A percentile compares a stretch with the other conserved stretches of the same genome.
Evolutionary conservation across 2,329 filamentous ascomycete genomes (phyloP).

Genomic region (Magnaporthiopsis incrustans): DNA sequence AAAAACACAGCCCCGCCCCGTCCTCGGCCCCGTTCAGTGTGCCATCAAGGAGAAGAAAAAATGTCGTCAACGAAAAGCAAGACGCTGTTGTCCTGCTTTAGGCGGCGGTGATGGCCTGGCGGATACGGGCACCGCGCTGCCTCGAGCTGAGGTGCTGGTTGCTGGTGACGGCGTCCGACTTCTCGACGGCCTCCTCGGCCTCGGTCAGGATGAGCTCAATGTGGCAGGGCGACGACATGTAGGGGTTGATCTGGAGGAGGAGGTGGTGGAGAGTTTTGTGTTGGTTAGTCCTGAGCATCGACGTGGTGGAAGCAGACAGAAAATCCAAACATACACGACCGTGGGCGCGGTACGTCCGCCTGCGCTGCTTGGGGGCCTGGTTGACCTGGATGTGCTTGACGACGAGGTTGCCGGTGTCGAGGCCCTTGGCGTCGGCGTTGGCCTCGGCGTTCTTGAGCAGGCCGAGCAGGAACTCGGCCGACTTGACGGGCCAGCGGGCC

Average conservation of each 20-base stretch:
- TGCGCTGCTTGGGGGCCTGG: slow-evolving; percentile 98
- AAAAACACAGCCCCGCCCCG: slow-evolving; percentile 5
- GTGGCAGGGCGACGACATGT: slow-evolving; percentile 99
- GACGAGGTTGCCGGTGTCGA: slow-evolving; percentile 93
- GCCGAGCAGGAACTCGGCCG: slow-evolving; percentile 92
- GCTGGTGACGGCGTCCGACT: slow-evolving; percentile 64
- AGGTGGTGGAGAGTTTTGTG: background rate
- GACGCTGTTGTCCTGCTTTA: slow-evolving; percentile 33
- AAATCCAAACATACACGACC: slow-evolving; percentile 99
- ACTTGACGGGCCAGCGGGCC: slow-evolving; percentile 99
- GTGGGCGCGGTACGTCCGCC: slow-evolving; percentile 99
- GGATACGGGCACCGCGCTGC: slow-evolving; percentile 72
- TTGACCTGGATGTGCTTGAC: slow-evolving; percentile 99
- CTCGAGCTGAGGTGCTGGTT: slow-evolving; percentile 70
- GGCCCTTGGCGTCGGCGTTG: slow-evolving; percentile 94
- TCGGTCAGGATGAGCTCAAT: slow-evolving; percentile 99
- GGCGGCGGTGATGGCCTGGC: slow-evolving; percentile 57
- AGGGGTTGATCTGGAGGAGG: slow-evolving; percentile 82
- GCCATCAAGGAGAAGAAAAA: background rate
- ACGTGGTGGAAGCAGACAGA: no score
- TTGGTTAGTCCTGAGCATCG: background rate
- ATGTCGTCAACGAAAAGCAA: slow-evolving; percentile 10
- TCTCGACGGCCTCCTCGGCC: slow-evolving; percentile 91
- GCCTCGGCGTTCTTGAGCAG: slow-evolving; percentile 97
- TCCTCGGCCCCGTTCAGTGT: slow-evolving; percentile 1